Evolutionary conservation across 441 rosid genomes (phyloP).

Genomic region (Syzygium syzygioides): DNA sequence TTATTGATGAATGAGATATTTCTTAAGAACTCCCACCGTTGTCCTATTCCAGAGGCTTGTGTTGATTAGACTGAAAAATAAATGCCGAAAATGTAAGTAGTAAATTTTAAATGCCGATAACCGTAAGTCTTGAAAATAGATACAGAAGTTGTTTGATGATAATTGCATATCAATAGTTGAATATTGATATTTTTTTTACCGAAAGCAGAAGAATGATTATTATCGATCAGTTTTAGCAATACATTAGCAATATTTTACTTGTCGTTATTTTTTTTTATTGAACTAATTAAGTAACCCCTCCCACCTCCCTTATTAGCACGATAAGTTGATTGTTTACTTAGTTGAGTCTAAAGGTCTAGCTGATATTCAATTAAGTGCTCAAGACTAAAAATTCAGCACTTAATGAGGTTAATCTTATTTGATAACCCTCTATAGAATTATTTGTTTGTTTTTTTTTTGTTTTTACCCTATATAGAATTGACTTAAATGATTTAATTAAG

Average conservation of each 20-base stretch:
- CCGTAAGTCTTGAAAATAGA: neutral
- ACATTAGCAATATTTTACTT: neutral
- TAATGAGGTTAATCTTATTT: neutral
- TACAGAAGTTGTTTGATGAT: neutral
- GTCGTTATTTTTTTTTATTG: neutral
- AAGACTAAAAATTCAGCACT: neutral
- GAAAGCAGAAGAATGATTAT: neutral
- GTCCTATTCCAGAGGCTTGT: neutral
- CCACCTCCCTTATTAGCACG: neutral
- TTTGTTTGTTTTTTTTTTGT: no score
- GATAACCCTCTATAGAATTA: neutral
- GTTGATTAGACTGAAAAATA: neutral
- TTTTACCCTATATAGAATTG: neutral
- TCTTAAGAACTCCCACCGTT: neutral
- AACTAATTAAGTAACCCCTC: neutral
- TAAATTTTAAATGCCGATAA: neutral
- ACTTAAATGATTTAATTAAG: neutral
- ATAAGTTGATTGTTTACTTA: no score
- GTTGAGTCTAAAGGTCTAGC: no score
- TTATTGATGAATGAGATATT: neutral
- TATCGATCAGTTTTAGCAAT: neutral
- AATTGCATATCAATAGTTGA: neutral
- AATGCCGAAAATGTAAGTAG: neutral
- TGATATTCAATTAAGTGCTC: neutral
- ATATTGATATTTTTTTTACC: neutral